These are phyloP conservation scores for Cytidiella melzeri DNA, from an alignment of 768 basidiomycete genomes.

Conservation along the genomic window DNA sequence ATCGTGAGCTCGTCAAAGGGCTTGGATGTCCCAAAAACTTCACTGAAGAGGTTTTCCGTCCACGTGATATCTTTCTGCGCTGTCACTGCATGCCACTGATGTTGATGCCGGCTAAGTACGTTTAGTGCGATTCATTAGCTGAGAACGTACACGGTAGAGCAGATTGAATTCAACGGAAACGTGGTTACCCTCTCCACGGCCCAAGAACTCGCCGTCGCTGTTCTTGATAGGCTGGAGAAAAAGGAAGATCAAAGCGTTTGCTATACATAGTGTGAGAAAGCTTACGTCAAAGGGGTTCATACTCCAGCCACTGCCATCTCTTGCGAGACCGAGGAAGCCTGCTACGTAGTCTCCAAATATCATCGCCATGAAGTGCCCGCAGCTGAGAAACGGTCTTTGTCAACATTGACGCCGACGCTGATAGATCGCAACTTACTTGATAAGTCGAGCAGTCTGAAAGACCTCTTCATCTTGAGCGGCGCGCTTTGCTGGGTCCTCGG, in stretches of 20 bases:
- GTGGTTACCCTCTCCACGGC: slow-evolving; percentile 65
- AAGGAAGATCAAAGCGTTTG: background rate
- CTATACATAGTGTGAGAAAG: background rate
- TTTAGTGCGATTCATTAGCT: too few relatives aligned
- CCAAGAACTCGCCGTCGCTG: slow-evolving; percentile 11
- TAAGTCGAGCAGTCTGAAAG: slow-evolving; percentile 49
- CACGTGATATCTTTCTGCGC: slow-evolving; percentile 26
- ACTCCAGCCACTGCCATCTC: slow-evolving; percentile 47
- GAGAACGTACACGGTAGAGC: slow-evolving; percentile 32
- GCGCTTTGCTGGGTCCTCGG: slow-evolving; percentile 13
- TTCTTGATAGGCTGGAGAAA: slow-evolving; percentile 16
- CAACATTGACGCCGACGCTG: background rate
- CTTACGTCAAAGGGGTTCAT: slow-evolving; percentile 43
- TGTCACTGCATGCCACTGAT: slow-evolving; percentile 32
- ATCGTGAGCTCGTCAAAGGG: slow-evolving; percentile 19
- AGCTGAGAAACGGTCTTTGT: slow-evolving; percentile 12
- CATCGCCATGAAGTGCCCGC: slow-evolving; percentile 49
- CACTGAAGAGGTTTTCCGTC: slow-evolving; percentile 26
- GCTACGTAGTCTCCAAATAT: slow-evolving; percentile 57
- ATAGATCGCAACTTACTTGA: slow-evolving; percentile 33
- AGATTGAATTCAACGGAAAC: slow-evolving; percentile 73
- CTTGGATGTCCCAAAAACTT: slow-evolving; percentile 20
- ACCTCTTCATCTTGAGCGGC: slow-evolving; percentile 47
- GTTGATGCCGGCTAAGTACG: too few relatives aligned
- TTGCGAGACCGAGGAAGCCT: slow-evolving; percentile 46